phyloP scores from a whole-genome alignment of 2,329 filamentous ascomycete species.

The Fusarium liriodendri region DNA sequence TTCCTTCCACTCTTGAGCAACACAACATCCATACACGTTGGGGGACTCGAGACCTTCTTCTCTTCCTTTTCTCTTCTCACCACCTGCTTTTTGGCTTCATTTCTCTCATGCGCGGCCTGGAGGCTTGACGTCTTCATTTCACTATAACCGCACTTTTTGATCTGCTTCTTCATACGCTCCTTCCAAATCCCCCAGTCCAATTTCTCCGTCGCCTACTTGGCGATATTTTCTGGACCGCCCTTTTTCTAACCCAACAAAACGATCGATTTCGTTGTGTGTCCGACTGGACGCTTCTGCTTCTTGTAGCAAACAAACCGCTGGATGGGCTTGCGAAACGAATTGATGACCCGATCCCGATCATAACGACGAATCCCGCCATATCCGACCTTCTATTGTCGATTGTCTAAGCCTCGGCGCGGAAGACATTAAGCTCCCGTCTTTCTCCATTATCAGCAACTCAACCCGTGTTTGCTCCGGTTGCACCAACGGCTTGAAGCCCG shows the following conservation, averaged over 20 bases:
- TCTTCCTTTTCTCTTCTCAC: constrained; percentile 5
- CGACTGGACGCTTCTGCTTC: neutral
- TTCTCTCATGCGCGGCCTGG: constrained; percentile 28
- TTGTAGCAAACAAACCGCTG: neutral
- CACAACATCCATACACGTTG: constrained; percentile 1
- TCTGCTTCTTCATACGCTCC: constrained; percentile 32
- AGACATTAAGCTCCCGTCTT: constrained; percentile 7
- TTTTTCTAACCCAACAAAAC: neutral
- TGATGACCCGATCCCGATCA: neutral
- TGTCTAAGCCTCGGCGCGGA: constrained; percentile 5
- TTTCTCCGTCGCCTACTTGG: neutral
- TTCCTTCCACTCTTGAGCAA: neutral
- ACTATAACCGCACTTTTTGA: constrained; percentile 14
- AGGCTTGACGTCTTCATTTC: constrained; percentile 38
- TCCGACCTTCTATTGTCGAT: neutral
- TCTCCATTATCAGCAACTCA: constrained; percentile 6
- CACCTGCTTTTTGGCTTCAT: constrained; percentile 5
- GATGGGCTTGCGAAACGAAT: constrained; percentile 1
- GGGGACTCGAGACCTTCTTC: constrained; percentile 10
- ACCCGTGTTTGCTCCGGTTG: constrained; percentile 24
- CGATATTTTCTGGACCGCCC: neutral
- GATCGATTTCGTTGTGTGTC: constrained; percentile 2
- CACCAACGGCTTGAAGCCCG: constrained; percentile 19
- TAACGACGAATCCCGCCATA: constrained; percentile 1
- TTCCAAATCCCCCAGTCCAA: constrained; percentile 3